These are phyloP conservation scores for Globisporangium emineosum DNA, from an alignment of 352 stramenopile species.

Conservation along the genomic window DNA sequence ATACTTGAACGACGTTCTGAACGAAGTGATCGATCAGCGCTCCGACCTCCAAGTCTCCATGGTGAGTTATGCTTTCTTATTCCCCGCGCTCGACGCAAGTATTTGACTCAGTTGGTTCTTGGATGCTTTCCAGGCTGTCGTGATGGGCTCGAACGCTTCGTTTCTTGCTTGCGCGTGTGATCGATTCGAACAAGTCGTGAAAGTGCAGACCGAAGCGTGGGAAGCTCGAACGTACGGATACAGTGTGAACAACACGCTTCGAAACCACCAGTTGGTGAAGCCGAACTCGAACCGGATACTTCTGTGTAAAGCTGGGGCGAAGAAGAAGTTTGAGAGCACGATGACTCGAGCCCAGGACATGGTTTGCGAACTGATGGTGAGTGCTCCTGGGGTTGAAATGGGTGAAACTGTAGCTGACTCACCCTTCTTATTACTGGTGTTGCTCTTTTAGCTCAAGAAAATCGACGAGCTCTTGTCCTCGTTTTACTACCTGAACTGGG, in stretches of 20 bases:
- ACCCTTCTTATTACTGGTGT: neutral
- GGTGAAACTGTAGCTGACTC: neutral
- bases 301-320: slow-evolving; percentile 61
- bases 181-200: slow-evolving; percentile 60
- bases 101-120: neutral
- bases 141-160: slow-evolving; percentile 71
- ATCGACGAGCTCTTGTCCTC: slow-evolving; percentile 74
- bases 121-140: slow-evolving; percentile 40
- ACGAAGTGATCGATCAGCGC: slow-evolving; percentile 72
- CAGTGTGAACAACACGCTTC: slow-evolving; percentile 63
- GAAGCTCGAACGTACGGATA: slow-evolving; percentile 67
- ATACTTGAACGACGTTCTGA: slow-evolving; percentile 67
- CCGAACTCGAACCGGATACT: slow-evolving; percentile 47
- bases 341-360: slow-evolving; percentile 78
- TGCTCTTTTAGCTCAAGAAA: slow-evolving; percentile 60
- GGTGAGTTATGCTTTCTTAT: slow-evolving; percentile 24
- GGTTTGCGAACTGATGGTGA: slow-evolving; percentile 81
- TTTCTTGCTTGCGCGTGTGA: slow-evolving; percentile 70
- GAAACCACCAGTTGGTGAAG: slow-evolving; percentile 27
- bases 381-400: slow-evolving; percentile 5
- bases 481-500: slow-evolving; percentile 82
- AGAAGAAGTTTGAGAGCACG: slow-evolving; percentile 82
- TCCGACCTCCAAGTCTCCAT: slow-evolving; percentile 74
- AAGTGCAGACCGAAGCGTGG: slow-evolving; percentile 63
- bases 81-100: neutral